phyloP scores from a whole-genome alignment of 225 moss, liverwort and hornwort genomes.

The Climacium dendroides region DNA sequence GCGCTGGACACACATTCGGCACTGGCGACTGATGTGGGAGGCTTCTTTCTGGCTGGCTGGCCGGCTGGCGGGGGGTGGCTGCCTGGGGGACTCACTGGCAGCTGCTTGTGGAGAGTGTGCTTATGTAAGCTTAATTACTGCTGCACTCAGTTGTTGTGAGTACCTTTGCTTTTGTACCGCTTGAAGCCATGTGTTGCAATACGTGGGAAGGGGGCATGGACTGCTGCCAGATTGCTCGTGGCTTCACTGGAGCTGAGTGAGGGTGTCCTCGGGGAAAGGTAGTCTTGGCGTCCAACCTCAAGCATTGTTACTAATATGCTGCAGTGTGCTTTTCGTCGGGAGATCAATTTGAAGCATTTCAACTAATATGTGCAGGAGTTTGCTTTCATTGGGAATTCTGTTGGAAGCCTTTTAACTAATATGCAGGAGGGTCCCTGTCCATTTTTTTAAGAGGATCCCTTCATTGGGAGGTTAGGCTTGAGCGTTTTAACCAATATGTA shows the following conservation, averaged over 20 bases:
- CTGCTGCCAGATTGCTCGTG: conserved; percentile 12
- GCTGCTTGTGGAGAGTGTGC: not conserved
- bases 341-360: not conserved
- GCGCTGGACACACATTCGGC: conserved; percentile 17
- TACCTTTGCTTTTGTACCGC: not conserved
- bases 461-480: not conserved
- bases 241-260: not conserved
- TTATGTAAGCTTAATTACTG: not conserved
- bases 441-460: not conserved
- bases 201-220: not conserved
- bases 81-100: not conserved
- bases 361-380: not conserved
- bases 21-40: conserved; percentile 10
- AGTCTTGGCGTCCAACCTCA: not conserved
- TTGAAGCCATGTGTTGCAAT: not conserved
- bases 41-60: not conserved
- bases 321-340: not conserved
- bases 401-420: not conserved
- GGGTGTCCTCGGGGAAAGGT: not conserved
- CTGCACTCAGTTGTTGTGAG: not conserved
- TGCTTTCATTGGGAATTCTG: not conserved
- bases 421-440: not conserved
- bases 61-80: not conserved
- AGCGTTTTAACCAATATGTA: not conserved
- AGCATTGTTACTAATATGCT: not conserved